Base-by-base conservation (phyloP, 1,284 basidiomycete species). In the Cutaneotrichosporon cavernicola region DNA sequence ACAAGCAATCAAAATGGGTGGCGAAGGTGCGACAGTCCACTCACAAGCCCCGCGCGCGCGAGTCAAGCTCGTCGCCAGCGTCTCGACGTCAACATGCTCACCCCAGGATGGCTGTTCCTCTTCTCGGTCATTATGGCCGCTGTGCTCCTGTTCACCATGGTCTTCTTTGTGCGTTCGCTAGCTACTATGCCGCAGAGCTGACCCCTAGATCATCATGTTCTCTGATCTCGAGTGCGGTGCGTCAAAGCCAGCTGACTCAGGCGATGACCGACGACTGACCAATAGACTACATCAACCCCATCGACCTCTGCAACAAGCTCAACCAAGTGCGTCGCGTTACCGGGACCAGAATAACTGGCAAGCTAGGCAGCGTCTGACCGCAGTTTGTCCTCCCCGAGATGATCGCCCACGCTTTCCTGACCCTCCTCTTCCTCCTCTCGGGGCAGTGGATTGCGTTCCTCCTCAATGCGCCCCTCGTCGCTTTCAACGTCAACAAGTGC, bases 231-330 rank as follows among this genome's bases (percentile, higher is more conserved):
- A 96, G 83, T 95, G 91, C 83, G 92, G 77, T 79, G 66, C 32
- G 77, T 73, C 50, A 31, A 18, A 40, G 5, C 21, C 16, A 10
- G 18, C 26, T 14, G n/a, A 32, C 9, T 30, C 9, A 14, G 31
- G 47, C 13, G 26, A 6, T 31, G 43, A 36, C 34, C 26, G 26
- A n/a, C 26, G 26, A n/a, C 40, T 55, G 26, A 18, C 30, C n/a
- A 7, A 9, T 63, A 79, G 77, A 98, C 85, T 99, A 98, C 84
- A 97, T 99, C 85, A 99, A 99, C 84, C 96, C 96, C 62, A 98
- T 99, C 87, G 96, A 99, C 82, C 89, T 99, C 46, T 99, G 97
- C 84, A 98, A 98, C 84, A 98, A 98, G 85, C 89, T 99, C 76
- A 99, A 99, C 81, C 92, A 96, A 83, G 96, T 97, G 38, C 14